Percentiles rank a stretch among this genome's conserved stretches.
Evolutionary conservation across 2,329 filamentous ascomycete genomes (phyloP).

Genomic region (Fusarium falciforme): DNA sequence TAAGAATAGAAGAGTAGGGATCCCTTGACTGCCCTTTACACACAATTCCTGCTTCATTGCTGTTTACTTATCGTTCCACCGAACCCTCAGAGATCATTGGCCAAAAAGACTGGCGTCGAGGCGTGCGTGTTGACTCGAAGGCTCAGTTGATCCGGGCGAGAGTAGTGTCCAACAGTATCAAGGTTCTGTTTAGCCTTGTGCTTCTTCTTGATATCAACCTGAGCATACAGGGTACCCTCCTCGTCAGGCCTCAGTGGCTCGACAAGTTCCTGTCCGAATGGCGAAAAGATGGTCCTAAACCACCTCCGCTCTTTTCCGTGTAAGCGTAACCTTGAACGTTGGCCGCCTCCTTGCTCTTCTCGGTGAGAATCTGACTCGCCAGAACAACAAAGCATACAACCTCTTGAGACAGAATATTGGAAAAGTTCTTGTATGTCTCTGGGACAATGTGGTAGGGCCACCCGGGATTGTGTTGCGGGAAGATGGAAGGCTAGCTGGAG

Average conservation of each 20-base stretch:
- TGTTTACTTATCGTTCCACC: neutral
- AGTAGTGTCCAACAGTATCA: constrained; percentile 49
- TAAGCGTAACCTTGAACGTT: neutral
- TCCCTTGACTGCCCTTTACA: neutral
- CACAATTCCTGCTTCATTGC: neutral
- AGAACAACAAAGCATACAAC: constrained; percentile 61
- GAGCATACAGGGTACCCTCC: constrained; percentile 52
- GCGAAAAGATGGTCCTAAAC: neutral
- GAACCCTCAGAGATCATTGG: neutral
- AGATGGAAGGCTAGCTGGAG: constrained; percentile 56
- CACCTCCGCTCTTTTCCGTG: neutral
- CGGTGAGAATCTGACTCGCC: neutral
- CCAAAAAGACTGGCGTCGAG: neutral
- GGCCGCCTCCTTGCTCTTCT: neutral
- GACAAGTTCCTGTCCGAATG: constrained; percentile 37
- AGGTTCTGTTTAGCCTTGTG: constrained; percentile 46
- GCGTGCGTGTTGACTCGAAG: constrained; percentile 25
- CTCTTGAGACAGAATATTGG: constrained; percentile 64
- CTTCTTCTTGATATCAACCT: constrained; percentile 45
- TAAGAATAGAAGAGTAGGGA: neutral
- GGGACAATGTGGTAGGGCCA: neutral
- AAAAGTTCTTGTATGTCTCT: neutral
- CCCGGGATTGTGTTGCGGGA: constrained; percentile 51
- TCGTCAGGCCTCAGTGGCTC: constrained; percentile 41
- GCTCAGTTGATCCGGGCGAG: constrained; percentile 53